Evolutionary conservation across 2,329 filamentous ascomycete species (phyloP).

Genomic region (Ramichloridium luteum): DNA sequence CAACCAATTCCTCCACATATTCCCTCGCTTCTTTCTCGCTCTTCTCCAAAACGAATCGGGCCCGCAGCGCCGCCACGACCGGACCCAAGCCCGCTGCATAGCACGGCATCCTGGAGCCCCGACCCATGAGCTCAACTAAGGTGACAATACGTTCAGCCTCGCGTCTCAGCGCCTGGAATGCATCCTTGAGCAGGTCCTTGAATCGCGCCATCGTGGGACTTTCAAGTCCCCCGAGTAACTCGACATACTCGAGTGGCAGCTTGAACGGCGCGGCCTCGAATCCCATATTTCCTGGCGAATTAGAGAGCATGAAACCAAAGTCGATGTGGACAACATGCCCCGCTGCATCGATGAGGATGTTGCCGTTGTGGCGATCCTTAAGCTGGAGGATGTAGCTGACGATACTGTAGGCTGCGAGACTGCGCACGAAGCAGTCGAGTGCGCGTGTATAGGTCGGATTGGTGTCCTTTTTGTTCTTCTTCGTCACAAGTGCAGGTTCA

Average conservation of each 20-base stretch:
- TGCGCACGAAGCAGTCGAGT: conserved; percentile 66
- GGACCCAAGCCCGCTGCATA: conserved; percentile 62
- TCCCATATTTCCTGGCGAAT: conserved; percentile 70
- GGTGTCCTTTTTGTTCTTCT: too few species aligned
- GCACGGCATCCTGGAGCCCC: conserved; percentile 73
- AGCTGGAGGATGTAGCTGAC: conserved; percentile 75
- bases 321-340: conserved; percentile 83
- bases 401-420: conserved; percentile 74
- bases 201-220: conserved; percentile 62
- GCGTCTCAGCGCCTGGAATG: conserved; percentile 68
- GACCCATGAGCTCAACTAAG: conserved; percentile 73
- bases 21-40: conserved; percentile 70
- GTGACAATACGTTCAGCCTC: conserved; percentile 73
- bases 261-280: conserved; percentile 84
- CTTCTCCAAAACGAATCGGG: conserved; percentile 69
- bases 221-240: conserved; percentile 63
- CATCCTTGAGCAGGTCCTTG: conserved; percentile 68
- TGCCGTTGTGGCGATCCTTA: conserved; percentile 78
- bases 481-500: too few species aligned
- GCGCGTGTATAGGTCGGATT: conserved; percentile 58
- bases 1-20: conserved; percentile 71
- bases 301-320: conserved; percentile 82
- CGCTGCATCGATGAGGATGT: conserved; percentile 73
- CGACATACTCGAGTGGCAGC: conserved; percentile 73
- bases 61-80: conserved; percentile 56